Evolutionary conservation across 176 grass and related monocot species (phyloP).

Genomic region (Phoenix dactylifera): DNA sequence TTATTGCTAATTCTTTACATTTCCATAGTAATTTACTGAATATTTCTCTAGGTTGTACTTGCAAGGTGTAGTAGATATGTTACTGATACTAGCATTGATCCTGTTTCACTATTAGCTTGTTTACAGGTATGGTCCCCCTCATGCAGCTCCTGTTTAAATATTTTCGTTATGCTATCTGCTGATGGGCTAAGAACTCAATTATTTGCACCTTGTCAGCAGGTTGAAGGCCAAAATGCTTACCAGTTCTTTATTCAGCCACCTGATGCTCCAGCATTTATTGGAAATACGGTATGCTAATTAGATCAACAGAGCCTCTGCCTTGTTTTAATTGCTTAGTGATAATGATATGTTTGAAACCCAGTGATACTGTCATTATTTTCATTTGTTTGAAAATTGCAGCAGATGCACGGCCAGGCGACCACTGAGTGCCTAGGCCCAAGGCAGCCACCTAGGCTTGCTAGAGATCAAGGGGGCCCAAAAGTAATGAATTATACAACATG

Average conservation of each 20-base stretch:
- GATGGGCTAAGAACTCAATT: slow-evolving; percentile 8
- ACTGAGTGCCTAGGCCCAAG: too few species aligned
- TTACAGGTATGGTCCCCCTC: slow-evolving; percentile 35
- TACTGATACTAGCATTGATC: slow-evolving; percentile 67
- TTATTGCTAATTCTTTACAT: not conserved
- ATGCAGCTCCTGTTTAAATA: not conserved
- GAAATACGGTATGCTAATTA: slow-evolving; percentile 72
- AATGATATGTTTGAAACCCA: not conserved
- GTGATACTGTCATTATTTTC: too few species aligned
- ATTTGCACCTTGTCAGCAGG: slow-evolving; percentile 22
- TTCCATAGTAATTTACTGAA: not conserved
- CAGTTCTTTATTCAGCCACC: slow-evolving; percentile 90
- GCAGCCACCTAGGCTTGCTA: too few species aligned
- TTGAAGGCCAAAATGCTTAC: slow-evolving; percentile 90
- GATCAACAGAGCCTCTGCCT: too few species aligned
- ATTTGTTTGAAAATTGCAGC: too few species aligned
- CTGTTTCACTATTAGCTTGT: slow-evolving; percentile 57
- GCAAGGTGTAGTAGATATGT: slow-evolving; percentile 91
- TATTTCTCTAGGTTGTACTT: slow-evolving; percentile 55
- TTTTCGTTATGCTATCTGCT: not conserved
- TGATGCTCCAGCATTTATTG: slow-evolving; percentile 74
- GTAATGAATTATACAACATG: too few species aligned
- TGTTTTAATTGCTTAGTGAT: not conserved
- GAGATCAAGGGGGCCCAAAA: too few species aligned
- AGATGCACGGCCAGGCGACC: too few species aligned